A percentile compares a stretch with the other conserved stretches of the same genome.
Evolutionary conservation across 2,329 filamentous ascomycete genomes (phyloP).

Genomic region (Calonectria crousiana): DNA sequence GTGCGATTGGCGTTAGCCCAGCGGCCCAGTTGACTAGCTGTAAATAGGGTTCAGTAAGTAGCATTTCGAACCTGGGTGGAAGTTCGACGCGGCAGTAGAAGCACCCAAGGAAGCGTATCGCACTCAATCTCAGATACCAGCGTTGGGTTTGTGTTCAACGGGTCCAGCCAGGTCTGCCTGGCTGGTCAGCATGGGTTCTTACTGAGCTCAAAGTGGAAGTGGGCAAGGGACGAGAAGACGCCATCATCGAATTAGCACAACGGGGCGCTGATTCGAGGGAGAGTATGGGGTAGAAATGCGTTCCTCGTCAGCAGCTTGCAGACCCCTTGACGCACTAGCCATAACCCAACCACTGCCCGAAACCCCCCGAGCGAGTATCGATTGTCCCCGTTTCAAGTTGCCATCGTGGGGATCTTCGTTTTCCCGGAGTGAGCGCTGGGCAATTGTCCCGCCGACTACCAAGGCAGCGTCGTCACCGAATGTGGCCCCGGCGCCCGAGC

Average conservation of each 20-base stretch:
- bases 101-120: neutral
- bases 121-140: neutral
- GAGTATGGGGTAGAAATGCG: conserved; percentile 25
- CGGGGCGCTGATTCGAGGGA: conserved; percentile 22
- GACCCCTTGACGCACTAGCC: neutral
- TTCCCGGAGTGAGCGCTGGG: conserved; percentile 23
- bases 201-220: conserved; percentile 1
- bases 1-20: neutral
- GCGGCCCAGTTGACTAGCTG: neutral
- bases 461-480: conserved; percentile 6
- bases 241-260: conserved; percentile 14
- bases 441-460: neutral
- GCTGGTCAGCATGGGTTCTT: conserved; percentile 5
- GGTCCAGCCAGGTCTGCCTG: neutral
- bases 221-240: neutral
- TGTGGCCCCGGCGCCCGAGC: conserved; percentile 10
- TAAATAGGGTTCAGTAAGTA: conserved; percentile 20
- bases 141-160: neutral
- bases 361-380: conserved; percentile 14
- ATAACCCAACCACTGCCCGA: conserved; percentile 6
- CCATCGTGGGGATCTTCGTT: conserved; percentile 34
- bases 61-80: neutral
- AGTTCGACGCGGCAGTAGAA: neutral
- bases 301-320: conserved; percentile 4
- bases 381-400: conserved; percentile 19